Evolutionary conservation across 2,329 filamentous ascomycete species (phyloP), one percentile per base, ranked within the genome.

Genomic region (Coniella lustricola): DNA sequence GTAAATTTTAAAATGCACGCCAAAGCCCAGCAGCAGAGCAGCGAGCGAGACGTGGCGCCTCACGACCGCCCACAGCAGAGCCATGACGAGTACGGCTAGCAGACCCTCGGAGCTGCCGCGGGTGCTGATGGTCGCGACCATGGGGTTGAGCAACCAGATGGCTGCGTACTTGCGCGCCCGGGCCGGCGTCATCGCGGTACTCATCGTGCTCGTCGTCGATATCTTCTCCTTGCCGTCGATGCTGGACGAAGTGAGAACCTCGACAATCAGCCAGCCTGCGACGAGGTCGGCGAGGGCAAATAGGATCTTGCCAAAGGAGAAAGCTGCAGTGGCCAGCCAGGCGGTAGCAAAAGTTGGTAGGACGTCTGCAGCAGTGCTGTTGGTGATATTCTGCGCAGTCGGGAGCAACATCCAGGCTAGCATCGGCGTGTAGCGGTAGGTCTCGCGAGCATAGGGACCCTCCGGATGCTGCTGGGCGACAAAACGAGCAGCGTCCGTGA

Each of bases 1-100:
- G 60, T 98, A 98, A 53, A 98, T 97, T 74, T 98, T 98, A 70
- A 98, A 94, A 68, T 98, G 93, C 21, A 97, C 90, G 1, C 81
- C 81, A 22, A 95, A 68, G 0, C 93, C 93, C 3, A 98, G 72
- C 25, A 97, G 65, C 3, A 82, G 55, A 0, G 87, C 91, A 0
- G 90, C 85, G 8, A 94, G 62, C 1, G 67, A 60, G 16, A 85
- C 69, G n/a, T 72, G 72, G 44, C 74, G 74, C 44, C 77, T 72
- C 54, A 90, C 69, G 1, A 87, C 84, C 0, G 90, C 87, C 87
- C 88, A 97, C 10, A 98, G 67, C 32, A 97, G 65, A 0, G 81
- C 85, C 53, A 89, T 81, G 5, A 95, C 88, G 62, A 96, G 75
- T 0, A 91, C 88, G 14, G 88, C 90, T 7, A 98, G 67, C 12